Base-by-base conservation (phyloP, 805 yeast species). In the Lachancea meyersii region DNA sequence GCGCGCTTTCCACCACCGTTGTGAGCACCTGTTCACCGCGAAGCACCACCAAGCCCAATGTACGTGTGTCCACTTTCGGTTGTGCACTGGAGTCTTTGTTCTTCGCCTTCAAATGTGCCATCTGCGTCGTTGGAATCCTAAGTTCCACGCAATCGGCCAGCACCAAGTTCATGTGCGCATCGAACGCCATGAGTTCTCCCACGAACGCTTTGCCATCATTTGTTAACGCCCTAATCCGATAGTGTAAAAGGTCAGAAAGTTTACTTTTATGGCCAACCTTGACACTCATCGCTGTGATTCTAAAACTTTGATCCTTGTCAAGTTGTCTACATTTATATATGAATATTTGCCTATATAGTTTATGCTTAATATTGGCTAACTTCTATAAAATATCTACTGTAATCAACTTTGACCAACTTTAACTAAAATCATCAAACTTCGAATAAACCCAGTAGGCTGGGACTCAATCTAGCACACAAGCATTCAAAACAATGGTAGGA, bases 1-100 rank as follows among this genome's bases (percentile, higher is more conserved):
- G 86, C 76, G n/a, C 80, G 71, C 65, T 85, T 37, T 60, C 64
- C 9, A 61, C 91, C 24, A 85, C 77, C 2, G 63, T 60, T 9
- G 88, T 77, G 10, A 89, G 77, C 21, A 93, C 78, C 50, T 82
- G 85, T 50, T 87, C 96, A 2, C 98, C 98, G 53, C 97, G 73
- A 35, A 91, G 67, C 28, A 91, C 82, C 1, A 86, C 75, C 40
- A 93, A 71, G 0, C 97, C 97, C 19, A 93, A 65, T 4, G 78
- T 67, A 44, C 97, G 70, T 54, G 80, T 86, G 48, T 83, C 89
- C 46, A 81, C 84, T 31, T 69, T 71, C 10, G 73, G 63, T 43
- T 66, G 41, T 48, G 55, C 40, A 57, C 51, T 50, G 54, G 41
- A 52, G 47, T 46, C 54, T 36, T 41, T 47, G 54, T 64, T 48